Percentiles rank a stretch among this genome's conserved stretches.
Conservation (phyloP, 805 yeast genomes). For the Millerozyma acaciae region DNA sequence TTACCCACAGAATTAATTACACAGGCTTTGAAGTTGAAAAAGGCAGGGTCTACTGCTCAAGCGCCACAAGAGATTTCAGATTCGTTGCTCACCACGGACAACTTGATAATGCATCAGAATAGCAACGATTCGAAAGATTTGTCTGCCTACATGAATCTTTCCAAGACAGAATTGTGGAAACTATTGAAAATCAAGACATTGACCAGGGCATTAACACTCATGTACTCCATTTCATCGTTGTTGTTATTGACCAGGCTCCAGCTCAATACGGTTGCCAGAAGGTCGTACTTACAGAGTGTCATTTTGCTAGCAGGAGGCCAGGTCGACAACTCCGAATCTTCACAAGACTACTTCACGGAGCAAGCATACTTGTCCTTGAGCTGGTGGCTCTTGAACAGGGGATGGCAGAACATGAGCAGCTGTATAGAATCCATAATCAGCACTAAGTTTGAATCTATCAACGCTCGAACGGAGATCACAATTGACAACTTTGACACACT, state of each 20-base stretch:
- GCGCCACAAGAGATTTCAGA: slow-evolving; percentile 33
- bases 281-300: slow-evolving; percentile 78
- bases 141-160: slow-evolving; percentile 22
- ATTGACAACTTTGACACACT: slow-evolving; percentile 52
- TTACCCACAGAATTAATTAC: slow-evolving; percentile 74
- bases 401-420: slow-evolving; percentile 61
- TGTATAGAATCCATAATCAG: slow-evolving; percentile 55
- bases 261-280: slow-evolving; percentile 81
- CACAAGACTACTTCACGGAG: slow-evolving; percentile 52
- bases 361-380: slow-evolving; percentile 82
- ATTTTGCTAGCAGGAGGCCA: slow-evolving; percentile 60
- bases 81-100: slow-evolving; percentile 41
- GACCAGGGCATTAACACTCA: slow-evolving; percentile 65
- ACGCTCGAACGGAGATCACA: slow-evolving; percentile 70
- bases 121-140: slow-evolving; percentile 18
- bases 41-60: slow-evolving; percentile 25
- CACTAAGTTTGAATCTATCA: slow-evolving; percentile 56
- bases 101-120: slow-evolving; percentile 31
- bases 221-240: slow-evolving; percentile 65
- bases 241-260: slow-evolving; percentile 81
- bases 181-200: slow-evolving; percentile 72
- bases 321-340: slow-evolving; percentile 16
- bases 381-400: slow-evolving; percentile 92
- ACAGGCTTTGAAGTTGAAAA: slow-evolving; percentile 59
- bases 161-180: slow-evolving; percentile 67